phyloP scores from a whole-genome alignment of 2,329 filamentous ascomycete genomes.

The Penicillium sp. region DNA sequence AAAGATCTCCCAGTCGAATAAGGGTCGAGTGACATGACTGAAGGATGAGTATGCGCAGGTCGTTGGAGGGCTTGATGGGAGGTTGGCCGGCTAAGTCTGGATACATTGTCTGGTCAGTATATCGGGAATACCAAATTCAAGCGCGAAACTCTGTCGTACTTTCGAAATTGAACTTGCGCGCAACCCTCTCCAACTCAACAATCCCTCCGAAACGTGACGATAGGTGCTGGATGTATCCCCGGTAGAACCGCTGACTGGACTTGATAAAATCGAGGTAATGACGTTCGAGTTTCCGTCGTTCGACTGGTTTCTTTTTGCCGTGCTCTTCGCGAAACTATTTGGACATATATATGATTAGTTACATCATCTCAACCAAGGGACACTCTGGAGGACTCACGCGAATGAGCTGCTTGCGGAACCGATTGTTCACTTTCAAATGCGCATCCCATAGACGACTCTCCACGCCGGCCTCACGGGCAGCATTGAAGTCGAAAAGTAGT shows the following conservation, averaged over 20 bases:
- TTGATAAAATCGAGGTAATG: constrained; percentile 84
- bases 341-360: constrained; percentile 9
- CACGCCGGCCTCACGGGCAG: constrained; percentile 57
- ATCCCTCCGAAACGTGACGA: constrained; percentile 61
- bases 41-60: constrained; percentile 62
- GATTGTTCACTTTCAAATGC: constrained; percentile 74
- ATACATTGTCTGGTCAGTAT: constrained; percentile 18
- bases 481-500: constrained; percentile 65
- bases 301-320: constrained; percentile 57
- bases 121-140: neutral
- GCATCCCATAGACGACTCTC: constrained; percentile 76
- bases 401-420: constrained; percentile 71
- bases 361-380: neutral
- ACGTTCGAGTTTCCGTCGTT: constrained; percentile 76
- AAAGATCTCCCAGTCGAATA: constrained; percentile 85
- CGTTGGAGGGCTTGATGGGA: constrained; percentile 48
- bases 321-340: constrained; percentile 52
- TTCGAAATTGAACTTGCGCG: constrained; percentile 51
- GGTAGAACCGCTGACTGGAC: constrained; percentile 84
- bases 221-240: constrained; percentile 77
- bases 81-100: constrained; percentile 47
- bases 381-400: constrained; percentile 43
- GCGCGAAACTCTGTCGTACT: constrained; percentile 30
- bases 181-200: constrained; percentile 59
- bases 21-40: constrained; percentile 79